Base-by-base conservation (phyloP, 768 basidiomycete species). In the Daedalea quercina region DNA sequence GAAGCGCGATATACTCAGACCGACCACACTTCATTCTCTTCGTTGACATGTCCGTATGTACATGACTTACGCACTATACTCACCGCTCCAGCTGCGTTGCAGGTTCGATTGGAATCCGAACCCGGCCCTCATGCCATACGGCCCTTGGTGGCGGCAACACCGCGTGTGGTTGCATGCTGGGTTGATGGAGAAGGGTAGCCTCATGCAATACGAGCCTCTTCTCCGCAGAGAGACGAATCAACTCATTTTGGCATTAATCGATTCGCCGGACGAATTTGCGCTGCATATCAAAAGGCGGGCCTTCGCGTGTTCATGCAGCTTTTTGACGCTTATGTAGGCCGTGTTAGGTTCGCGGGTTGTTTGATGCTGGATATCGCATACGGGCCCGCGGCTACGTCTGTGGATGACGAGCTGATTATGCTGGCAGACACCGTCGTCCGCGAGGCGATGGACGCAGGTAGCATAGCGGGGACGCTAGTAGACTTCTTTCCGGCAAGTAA, bases 1-100 rank as follows among this genome's bases (percentile, higher is more conserved):
- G 65, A 13, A 64, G 69, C 48, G 44, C 54, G 12, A 67, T 62
- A 34, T 70, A 68, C 50, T 69, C 70, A 17, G 67, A 64, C 54
- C 60, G 70, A 4, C 70, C 70, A 1, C 59, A 55, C 4, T 50
- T 69, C 22, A 58, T 65, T 35, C 55, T 68, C 15, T 42, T 64
- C 11, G 51, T 49, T 22, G 65, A 68, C 44, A 54, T 67, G 67
- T 68, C 44, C 45, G 61, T 49, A 22, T 17, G 22, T 45, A 11
- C 23, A 11, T 28, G 13, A 15, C 44, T 22, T 25, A 20, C 19
- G 4, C 23, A 9, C 4, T 7, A 23, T 22, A 17, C n/a, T 24
- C n/a, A n/a, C n/a, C 19, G 44, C 15, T 45, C 26, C 13, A 25
- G 20, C 23, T 24, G 7, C 17, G 8, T 15, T 40, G 37, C 13